Evolutionary conservation across 169 alveolate species (phyloP), one percentile per base, ranked within the genome.

Genomic region (Plasmodium vivax): DNA sequence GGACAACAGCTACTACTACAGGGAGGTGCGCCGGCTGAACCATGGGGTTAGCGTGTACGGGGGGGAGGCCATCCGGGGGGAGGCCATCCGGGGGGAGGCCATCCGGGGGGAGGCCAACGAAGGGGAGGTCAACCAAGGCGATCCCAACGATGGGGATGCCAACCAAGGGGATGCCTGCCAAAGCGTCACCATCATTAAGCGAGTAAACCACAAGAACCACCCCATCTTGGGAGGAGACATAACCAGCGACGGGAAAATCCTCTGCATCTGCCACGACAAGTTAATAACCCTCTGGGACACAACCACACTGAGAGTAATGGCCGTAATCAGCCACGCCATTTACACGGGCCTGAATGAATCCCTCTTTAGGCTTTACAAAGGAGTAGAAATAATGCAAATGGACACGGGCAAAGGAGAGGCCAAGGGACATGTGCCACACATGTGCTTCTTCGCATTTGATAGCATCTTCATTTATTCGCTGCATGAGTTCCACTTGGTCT

Each of bases 201-300:
- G 80, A 4, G 34, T 85, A 10, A 74, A 85, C 68, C 75, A 85
- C 56, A 85, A 85, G 16, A 74, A 85, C 68, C 43, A 41, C 41
- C 81, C 58, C n/a, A 85, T 85, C 68, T 36, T 85, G 23, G 34
- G 80, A 16, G 93, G 85, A 12, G 93, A 74, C 58, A 75, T 85
- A 12, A 85, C 87, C 36, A 54, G 45, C 38, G 93, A 85, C 62
- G 93, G 93, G 16, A 56, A 56, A 34, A 74, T 85, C 27, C 80
- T 85, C 5, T 85, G 93, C 68, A 75, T 85, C 38, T 85, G 93
- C 8, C 93, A 85, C 27, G 85, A 85, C 75, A 75, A 27, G 16
- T 8, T 85, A n/a, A 75, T 85, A 16, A 75, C 72, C 8, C 75
- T 85, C 51, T 85, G 93, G 93, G 82, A 85, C 56, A 32, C 72